Conservation (phyloP, 768 basidiomycete species). For the Collybia sp. region DNA sequence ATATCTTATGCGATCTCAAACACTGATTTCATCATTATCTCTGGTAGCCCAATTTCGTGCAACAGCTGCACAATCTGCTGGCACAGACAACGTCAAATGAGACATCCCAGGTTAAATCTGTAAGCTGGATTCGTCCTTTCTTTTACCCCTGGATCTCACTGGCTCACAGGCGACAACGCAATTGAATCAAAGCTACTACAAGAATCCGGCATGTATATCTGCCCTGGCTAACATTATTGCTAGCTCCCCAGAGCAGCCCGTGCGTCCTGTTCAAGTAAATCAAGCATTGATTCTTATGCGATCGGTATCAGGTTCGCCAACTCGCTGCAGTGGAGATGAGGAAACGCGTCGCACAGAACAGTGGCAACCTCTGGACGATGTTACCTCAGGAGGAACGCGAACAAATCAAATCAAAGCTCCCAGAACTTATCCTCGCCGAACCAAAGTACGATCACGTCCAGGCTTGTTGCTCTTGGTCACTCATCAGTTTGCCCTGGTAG, state of each 20-base stretch:
- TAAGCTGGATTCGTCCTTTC: slow-evolving; percentile 33
- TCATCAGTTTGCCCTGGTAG: slow-evolving; percentile 34
- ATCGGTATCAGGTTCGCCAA: slow-evolving; percentile 75
- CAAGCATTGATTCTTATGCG: slow-evolving; percentile 5
- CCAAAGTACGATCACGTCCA: slow-evolving; percentile 50
- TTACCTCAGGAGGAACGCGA: slow-evolving; percentile 64
- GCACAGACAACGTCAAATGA: slow-evolving; percentile 84
- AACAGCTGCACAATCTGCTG: slow-evolving; percentile 81
- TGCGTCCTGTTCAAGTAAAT: slow-evolving; percentile 36
- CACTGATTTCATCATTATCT: slow-evolving; percentile 15
- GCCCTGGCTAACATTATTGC: slow-evolving; percentile 86
- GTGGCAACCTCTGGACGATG: slow-evolving; percentile 77
- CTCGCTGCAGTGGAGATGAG: slow-evolving; percentile 94
- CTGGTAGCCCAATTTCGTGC: slow-evolving; percentile 64
- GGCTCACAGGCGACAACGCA: slow-evolving; percentile 75
- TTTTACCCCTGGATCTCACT: no score
- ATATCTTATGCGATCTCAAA: slow-evolving; percentile 4
- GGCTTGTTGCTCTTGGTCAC: slow-evolving; percentile 7
- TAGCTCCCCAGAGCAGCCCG: slow-evolving; percentile 77
- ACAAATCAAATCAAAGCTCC: slow-evolving; percentile 81
- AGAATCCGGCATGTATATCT: slow-evolving; percentile 84
- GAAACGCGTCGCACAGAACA: slow-evolving; percentile 82
- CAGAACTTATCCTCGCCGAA: slow-evolving; percentile 74
- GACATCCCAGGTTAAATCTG: slow-evolving; percentile 84
- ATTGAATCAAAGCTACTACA: slow-evolving; percentile 92